These are phyloP conservation scores for Vaccinium macrocarpon DNA, from an alignment of 148 eudicot genomes.

Conservation along the genomic window DNA sequence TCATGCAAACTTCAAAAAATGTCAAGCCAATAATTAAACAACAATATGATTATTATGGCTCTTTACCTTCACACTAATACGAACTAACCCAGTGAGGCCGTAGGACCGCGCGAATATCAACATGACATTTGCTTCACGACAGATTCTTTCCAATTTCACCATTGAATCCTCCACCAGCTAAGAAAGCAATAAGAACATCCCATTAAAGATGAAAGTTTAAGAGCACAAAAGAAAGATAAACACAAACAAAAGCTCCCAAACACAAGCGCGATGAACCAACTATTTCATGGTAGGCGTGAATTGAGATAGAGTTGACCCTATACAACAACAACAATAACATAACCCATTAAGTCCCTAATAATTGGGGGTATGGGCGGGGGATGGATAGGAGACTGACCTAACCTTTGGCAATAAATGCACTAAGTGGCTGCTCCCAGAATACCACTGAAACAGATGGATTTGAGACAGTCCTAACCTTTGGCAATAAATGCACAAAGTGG, in stretches of 20 bases:
- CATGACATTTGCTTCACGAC: slow-evolving; percentile 77
- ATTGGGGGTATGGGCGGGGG: too few relatives aligned
- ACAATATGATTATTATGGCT: not conserved
- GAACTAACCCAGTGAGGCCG: slow-evolving; percentile 90
- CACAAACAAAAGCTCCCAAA: not conserved
- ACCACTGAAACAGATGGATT: too few relatives aligned
- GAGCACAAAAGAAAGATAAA: not conserved
- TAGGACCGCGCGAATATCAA: slow-evolving; percentile 84
- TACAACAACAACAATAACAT: too few relatives aligned
- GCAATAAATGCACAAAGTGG: too few relatives aligned
- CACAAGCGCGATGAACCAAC: not conserved
- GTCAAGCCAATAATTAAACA: not conserved
- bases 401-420: too few relatives aligned
- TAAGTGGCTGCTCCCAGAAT: too few relatives aligned
- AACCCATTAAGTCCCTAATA: too few relatives aligned
- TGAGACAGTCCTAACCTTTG: too few relatives aligned
- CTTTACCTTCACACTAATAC: slow-evolving; percentile 85
- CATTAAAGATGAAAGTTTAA: slow-evolving; percentile 11
- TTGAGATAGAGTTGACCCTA: not conserved
- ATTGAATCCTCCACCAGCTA: slow-evolving; percentile 85
- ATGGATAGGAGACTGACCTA: too few relatives aligned
- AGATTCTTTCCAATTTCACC: slow-evolving; percentile 83
- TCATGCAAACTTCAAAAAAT: not conserved
- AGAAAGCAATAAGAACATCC: slow-evolving; percentile 12
- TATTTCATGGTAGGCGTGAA: not conserved